phyloP scores from a whole-genome alignment of 495 filamentous ascomycete genomes.

The Mycothermus thermophilus region DNA sequence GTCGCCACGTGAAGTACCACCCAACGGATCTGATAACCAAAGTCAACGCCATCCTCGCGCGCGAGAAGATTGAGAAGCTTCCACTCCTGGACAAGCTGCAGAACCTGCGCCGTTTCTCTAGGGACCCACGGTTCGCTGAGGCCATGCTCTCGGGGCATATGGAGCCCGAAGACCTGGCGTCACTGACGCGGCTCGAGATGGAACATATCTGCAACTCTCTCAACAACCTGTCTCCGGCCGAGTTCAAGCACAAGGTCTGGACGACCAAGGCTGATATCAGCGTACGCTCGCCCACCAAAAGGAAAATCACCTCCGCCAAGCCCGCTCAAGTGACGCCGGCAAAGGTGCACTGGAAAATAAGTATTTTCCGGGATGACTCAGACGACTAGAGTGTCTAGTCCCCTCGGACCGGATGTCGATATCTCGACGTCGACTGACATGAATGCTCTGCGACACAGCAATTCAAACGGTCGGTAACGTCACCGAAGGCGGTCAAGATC shows the following conservation, averaged over 20 bases:
- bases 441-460: too few relatives aligned
- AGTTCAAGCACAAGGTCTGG: constrained; percentile 10
- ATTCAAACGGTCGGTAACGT: too few relatives aligned
- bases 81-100: constrained; percentile 13
- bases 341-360: too few relatives aligned
- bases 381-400: too few relatives aligned
- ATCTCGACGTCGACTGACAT: too few relatives aligned
- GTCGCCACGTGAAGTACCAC: constrained; percentile 1
- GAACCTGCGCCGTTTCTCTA: background rate
- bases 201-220: constrained; percentile 4
- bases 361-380: too few relatives aligned
- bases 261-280: constrained; percentile 3
- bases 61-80: background rate
- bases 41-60: background rate
- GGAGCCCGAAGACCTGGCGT: constrained; percentile 3
- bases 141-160: constrained; percentile 14
- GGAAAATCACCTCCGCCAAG: too few relatives aligned
- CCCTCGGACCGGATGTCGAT: too few relatives aligned
- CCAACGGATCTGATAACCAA: background rate
- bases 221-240: constrained; percentile 3
- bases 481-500: too few relatives aligned
- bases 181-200: constrained; percentile 5
- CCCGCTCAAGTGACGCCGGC: too few relatives aligned
- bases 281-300: constrained; percentile 8
- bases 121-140: constrained; percentile 12